Conservation (phyloP, 768 basidiomycete genomes). For the Paxillus rubicundulus region DNA sequence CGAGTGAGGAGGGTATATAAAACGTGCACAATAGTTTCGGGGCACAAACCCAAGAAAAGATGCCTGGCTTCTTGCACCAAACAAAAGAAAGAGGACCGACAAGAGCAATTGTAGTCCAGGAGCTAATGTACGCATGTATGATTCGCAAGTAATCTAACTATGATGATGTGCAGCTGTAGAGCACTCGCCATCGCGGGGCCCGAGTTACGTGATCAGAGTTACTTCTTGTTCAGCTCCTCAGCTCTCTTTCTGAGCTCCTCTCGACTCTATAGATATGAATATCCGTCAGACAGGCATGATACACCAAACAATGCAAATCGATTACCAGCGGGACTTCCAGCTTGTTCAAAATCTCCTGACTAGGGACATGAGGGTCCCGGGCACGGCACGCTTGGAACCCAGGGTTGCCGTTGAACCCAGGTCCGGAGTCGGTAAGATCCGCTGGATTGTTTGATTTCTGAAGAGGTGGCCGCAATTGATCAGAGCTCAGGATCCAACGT, state of each 20-base stretch:
- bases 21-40: too few relatives aligned
- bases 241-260: slow-evolving; percentile 48
- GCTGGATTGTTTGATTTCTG: slow-evolving; percentile 63
- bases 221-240: slow-evolving; percentile 47
- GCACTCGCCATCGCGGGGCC: neutral
- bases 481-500: neutral
- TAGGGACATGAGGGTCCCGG: slow-evolving; percentile 51
- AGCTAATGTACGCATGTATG: too few relatives aligned
- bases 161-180: neutral
- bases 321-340: slow-evolving; percentile 47
- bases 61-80: too few relatives aligned
- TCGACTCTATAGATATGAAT: slow-evolving; percentile 36
- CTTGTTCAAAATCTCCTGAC: slow-evolving; percentile 40
- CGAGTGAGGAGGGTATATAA: too few relatives aligned
- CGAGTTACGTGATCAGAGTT: neutral
- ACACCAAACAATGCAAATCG: neutral
- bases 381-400: slow-evolving; percentile 46
- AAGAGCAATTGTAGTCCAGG: neutral
- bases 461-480: neutral
- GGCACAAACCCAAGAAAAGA: too few relatives aligned
- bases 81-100: too few relatives aligned
- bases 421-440: slow-evolving; percentile 41
- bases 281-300: neutral
- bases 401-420: slow-evolving; percentile 38
- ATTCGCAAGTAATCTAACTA: too few relatives aligned